phyloP scores from a whole-genome alignment of 2,329 filamentous ascomycete genomes.

The Parastagonospora avenae region DNA sequence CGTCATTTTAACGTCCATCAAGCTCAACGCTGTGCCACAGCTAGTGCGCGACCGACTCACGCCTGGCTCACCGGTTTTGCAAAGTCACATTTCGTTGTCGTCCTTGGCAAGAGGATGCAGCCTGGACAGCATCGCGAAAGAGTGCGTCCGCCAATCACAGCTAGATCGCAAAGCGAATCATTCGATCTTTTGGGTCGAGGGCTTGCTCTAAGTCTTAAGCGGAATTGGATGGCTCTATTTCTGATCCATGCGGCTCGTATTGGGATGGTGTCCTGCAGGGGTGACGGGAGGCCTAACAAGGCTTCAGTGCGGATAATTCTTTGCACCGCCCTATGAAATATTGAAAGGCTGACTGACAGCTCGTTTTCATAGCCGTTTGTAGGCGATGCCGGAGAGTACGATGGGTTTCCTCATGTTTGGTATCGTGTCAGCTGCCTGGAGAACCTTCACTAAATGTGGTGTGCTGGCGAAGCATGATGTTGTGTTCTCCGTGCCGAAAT shows the following conservation, averaged over 20 bases:
- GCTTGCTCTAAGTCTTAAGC: constrained; percentile 16
- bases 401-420: not conserved
- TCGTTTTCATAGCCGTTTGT: not conserved
- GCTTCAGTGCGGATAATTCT: constrained; percentile 4
- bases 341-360: constrained; percentile 13
- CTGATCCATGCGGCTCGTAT: constrained; percentile 15
- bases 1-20: constrained; percentile 27
- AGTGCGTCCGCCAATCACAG: constrained; percentile 13
- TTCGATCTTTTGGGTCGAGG: constrained; percentile 4
- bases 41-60: constrained; percentile 10
- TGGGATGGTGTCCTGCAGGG: constrained; percentile 11
- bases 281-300: constrained; percentile 16
- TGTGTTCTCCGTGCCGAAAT: not conserved
- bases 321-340: constrained; percentile 15
- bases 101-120: constrained; percentile 17
- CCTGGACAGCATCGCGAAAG: constrained; percentile 17
- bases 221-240: constrained; percentile 24
- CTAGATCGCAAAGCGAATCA: constrained; percentile 9
- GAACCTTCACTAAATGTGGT: not conserved
- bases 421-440: not conserved
- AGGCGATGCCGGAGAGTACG: not conserved
- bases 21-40: constrained; percentile 13
- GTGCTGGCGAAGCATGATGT: not conserved
- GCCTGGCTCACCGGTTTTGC: constrained; percentile 27
- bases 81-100: constrained; percentile 23